Percentiles rank a stretch among this genome's conserved stretches.
Evolutionary conservation across 164 flowering plant genomes (phyloP).

Genomic region (Macadamia integrifolia): DNA sequence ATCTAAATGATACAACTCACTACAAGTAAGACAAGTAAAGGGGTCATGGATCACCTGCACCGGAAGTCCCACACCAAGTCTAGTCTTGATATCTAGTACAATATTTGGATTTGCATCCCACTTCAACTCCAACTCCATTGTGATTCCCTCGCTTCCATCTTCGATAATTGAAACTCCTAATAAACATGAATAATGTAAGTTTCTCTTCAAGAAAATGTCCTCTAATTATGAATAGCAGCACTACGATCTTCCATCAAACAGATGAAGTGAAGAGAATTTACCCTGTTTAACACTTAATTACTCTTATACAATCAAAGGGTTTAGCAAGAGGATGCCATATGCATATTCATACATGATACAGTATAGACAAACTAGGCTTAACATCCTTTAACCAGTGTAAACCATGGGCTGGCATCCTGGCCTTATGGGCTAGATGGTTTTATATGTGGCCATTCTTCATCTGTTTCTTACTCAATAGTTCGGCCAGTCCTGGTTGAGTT

Average conservation of each 20-base stretch:
- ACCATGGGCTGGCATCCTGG: too few relatives aligned
- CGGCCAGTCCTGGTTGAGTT: too few relatives aligned
- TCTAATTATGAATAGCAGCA: not conserved
- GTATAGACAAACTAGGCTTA: not conserved
- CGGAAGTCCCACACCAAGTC: slow-evolving; percentile 77
- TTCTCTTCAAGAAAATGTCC: not conserved
- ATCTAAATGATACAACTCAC: not conserved
- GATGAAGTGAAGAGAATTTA: not conserved
- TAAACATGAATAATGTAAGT: slow-evolving; percentile 15
- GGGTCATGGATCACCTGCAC: slow-evolving; percentile 56
- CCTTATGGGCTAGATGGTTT: too few relatives aligned
- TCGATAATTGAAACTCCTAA: slow-evolving; percentile 86
- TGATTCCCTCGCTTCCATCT: slow-evolving; percentile 58
- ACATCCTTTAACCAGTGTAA: not conserved
- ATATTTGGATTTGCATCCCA: slow-evolving; percentile 99
- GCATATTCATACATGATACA: not conserved
- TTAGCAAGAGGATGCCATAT: not conserved
- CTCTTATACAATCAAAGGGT: not conserved
- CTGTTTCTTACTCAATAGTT: too few relatives aligned
- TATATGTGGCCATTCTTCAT: too few relatives aligned
- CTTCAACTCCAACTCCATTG: slow-evolving; percentile 92
- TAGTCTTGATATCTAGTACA: slow-evolving; percentile 71
- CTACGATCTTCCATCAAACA: not conserved
- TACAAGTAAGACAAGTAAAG: not conserved
- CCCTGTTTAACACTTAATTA: not conserved